A percentile compares a stretch with the other conserved stretches of the same genome.
These are phyloP conservation scores for Phallus indusiatus DNA, from an alignment of 768 basidiomycete species.

Conservation along the genomic window DNA sequence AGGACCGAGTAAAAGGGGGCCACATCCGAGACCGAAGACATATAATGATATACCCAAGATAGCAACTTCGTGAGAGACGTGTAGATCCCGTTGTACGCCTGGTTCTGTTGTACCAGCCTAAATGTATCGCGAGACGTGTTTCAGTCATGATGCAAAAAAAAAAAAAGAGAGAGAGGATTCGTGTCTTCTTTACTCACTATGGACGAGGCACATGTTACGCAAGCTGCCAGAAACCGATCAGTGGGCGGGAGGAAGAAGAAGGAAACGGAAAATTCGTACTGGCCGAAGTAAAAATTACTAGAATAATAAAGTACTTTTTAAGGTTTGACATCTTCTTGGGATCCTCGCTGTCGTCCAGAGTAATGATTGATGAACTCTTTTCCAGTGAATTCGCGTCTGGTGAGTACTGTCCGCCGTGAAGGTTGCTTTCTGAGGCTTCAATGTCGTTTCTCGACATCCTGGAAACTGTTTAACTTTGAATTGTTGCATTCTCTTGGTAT, in stretches of 20 bases:
- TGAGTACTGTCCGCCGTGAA: no score
- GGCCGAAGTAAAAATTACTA: slow-evolving; percentile 15
- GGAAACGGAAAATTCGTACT: slow-evolving; percentile 3
- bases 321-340: slow-evolving; percentile 10
- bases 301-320: slow-evolving; percentile 18
- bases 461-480: no score
- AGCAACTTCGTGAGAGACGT: slow-evolving; percentile 43
- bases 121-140: no score
- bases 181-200: slow-evolving; percentile 17
- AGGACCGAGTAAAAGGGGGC: slow-evolving; percentile 25
- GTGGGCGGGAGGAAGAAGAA: background rate
- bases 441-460: no score
- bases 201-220: slow-evolving; percentile 26
- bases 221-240: slow-evolving; percentile 12
- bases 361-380: background rate
- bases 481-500: no score
- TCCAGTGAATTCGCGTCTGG: background rate
- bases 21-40: slow-evolving; percentile 27
- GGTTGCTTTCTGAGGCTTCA: no score
- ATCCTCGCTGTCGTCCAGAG: slow-evolving; percentile 5
- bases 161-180: background rate
- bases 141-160: background rate
- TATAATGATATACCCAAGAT: slow-evolving; percentile 40
- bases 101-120: slow-evolving; percentile 57
- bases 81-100: slow-evolving; percentile 42